phyloP scores from a whole-genome alignment of 768 basidiomycete species.

The Rhizopogon salebrosus region DNA sequence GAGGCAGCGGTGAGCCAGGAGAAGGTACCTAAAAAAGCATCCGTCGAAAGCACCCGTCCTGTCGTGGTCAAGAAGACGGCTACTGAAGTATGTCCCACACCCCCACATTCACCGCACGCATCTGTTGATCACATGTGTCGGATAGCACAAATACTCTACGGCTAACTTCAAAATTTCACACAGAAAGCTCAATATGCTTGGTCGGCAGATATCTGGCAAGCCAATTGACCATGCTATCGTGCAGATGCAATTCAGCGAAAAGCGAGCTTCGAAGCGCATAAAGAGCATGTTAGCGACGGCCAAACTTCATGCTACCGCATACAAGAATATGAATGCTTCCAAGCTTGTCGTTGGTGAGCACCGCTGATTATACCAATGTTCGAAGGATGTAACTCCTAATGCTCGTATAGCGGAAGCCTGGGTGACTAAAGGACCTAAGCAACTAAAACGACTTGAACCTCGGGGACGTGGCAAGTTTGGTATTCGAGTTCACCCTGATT shows the following conservation, averaged over 20 bases:
- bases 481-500: slow-evolving; percentile 68
- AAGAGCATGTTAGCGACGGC: slow-evolving; percentile 87
- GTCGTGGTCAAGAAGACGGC: slow-evolving; percentile 20
- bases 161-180: slow-evolving; percentile 91
- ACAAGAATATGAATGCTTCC: slow-evolving; percentile 66
- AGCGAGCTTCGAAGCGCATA: slow-evolving; percentile 80
- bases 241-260: slow-evolving; percentile 96
- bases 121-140: background rate
- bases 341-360: slow-evolving; percentile 80
- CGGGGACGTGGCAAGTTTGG: slow-evolving; percentile 82
- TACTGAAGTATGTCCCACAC: slow-evolving; percentile 18
- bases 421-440: slow-evolving; percentile 80
- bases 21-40: slow-evolving; percentile 1
- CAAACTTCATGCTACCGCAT: slow-evolving; percentile 75
- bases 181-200: slow-evolving; percentile 87
- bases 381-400: background rate
- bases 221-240: slow-evolving; percentile 94
- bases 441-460: slow-evolving; percentile 65
- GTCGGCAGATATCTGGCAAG: slow-evolving; percentile 81
- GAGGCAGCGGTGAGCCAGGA: slow-evolving; percentile 14
- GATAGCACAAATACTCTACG: slow-evolving; percentile 89
- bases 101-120: background rate
- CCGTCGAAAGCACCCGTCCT: background rate
- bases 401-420: slow-evolving; percentile 74
- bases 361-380: background rate